Percentiles rank a stretch among this genome's conserved stretches.
These are phyloP conservation scores for Silene coronaria DNA, from an alignment of 179 eudicot species.

Conservation along the genomic window DNA sequence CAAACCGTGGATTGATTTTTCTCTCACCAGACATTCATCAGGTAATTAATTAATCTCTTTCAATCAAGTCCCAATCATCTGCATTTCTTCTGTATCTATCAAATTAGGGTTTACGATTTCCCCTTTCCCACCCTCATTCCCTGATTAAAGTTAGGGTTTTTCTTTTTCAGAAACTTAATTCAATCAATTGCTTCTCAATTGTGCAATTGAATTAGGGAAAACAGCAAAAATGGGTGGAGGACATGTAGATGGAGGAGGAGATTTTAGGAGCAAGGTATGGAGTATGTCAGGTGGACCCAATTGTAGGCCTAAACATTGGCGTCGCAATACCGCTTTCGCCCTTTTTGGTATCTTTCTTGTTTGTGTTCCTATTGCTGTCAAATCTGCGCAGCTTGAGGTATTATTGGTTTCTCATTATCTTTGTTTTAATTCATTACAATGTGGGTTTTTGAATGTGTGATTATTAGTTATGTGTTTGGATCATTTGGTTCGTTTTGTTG, in stretches of 20 bases:
- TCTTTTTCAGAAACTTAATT: background rate
- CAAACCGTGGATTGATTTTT: too few species aligned
- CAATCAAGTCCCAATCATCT: too few species aligned
- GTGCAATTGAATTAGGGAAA: slow-evolving; percentile 11
- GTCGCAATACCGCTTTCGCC: slow-evolving; percentile 85
- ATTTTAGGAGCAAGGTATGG: slow-evolving; percentile 82
- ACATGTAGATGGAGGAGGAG: slow-evolving; percentile 51
- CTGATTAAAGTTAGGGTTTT: background rate
- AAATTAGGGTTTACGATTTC: slow-evolving; percentile 26
- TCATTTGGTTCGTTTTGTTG: too few species aligned
- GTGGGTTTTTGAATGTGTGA: too few species aligned
- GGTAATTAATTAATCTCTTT: too few species aligned
- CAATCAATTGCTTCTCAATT: background rate
- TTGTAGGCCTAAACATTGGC: slow-evolving; percentile 86
- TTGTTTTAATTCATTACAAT: background rate
- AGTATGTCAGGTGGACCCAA: slow-evolving; percentile 77
- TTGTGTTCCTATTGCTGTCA: slow-evolving; percentile 81
- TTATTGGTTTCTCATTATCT: background rate
- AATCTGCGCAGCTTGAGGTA: slow-evolving; percentile 84
- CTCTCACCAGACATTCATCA: too few species aligned
- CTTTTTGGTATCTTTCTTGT: slow-evolving; percentile 61
- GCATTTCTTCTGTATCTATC: too few species aligned
- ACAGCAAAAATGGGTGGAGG: slow-evolving; percentile 60
- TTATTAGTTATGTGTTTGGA: too few species aligned
- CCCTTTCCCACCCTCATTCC: background rate